Conservation (phyloP, 305 asterid species). For the Fraxinus ornus region DNA sequence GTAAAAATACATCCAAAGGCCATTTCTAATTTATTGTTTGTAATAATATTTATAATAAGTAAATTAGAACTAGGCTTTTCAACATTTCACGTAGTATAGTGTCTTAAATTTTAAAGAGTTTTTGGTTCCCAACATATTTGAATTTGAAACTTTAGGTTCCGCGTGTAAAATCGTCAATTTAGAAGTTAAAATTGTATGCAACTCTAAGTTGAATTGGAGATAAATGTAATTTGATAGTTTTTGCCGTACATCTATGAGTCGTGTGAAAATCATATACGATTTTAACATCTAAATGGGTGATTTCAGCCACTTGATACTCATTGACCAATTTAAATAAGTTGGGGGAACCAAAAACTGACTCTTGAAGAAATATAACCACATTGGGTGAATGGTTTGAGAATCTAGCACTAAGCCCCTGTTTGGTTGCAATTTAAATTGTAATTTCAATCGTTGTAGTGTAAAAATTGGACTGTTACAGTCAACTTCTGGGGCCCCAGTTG, state of each 20-base stretch:
- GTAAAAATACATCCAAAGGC: neutral
- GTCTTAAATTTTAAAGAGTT: neutral
- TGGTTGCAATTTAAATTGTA: too few relatives aligned
- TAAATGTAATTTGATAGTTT: neutral
- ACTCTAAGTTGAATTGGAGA: neutral
- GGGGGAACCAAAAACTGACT: neutral
- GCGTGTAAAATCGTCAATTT: neutral
- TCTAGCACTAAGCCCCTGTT: neutral
- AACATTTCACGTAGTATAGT: neutral
- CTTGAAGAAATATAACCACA: neutral
- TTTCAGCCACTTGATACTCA: neutral
- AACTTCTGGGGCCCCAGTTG: too few relatives aligned
- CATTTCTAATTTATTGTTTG: neutral
- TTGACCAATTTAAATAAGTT: neutral
- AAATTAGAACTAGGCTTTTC: neutral
- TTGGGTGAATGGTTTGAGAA: neutral
- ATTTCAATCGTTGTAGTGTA: too few relatives aligned
- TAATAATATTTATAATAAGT: neutral
- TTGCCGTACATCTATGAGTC: neutral
- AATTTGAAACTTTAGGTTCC: neutral
- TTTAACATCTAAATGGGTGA: too few relatives aligned
- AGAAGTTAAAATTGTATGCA: neutral
- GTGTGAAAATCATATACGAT: neutral
- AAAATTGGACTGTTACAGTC: too few relatives aligned
- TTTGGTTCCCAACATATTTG: neutral